A percentile compares a stretch with the other conserved stretches of the same genome.
phyloP scores from a whole-genome alignment of 345 rosid genomes.

The Murraya koenigii region DNA sequence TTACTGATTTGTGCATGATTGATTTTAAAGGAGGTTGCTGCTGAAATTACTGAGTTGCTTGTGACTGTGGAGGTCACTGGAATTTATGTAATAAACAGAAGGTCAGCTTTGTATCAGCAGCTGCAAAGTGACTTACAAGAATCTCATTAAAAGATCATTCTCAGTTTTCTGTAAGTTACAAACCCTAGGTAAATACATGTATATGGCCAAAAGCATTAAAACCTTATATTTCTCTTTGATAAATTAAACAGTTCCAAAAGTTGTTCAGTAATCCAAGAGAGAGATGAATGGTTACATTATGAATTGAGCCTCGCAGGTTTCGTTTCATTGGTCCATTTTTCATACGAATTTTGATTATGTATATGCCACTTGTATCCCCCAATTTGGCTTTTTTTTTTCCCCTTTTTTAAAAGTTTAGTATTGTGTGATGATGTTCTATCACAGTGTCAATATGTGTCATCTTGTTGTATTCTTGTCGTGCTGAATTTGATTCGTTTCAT shows the following conservation, averaged over 20 bases:
- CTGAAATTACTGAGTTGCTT: background rate
- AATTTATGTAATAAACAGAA: background rate
- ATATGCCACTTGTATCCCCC: too few species aligned
- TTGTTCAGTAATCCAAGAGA: background rate
- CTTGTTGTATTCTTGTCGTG: too few species aligned
- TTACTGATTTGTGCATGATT: slow-evolving; percentile 1
- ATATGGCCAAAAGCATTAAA: background rate
- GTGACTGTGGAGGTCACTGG: background rate
- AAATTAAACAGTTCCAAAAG: background rate
- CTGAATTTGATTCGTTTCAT: too few species aligned
- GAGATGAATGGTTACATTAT: background rate
- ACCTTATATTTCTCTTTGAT: background rate
- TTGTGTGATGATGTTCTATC: too few species aligned
- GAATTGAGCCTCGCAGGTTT: too few species aligned
- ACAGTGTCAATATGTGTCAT: too few species aligned
- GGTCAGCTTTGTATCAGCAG: background rate
- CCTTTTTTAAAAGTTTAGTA: too few species aligned
- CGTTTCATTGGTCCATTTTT: too few species aligned
- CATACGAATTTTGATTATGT: too few species aligned
- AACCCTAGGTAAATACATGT: background rate
- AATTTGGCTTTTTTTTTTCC: too few species aligned
- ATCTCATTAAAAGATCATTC: background rate
- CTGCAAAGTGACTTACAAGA: background rate
- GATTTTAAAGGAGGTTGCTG: background rate
- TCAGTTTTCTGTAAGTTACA: background rate